Evolutionary conservation across 2,329 filamentous ascomycete genomes (phyloP).

Genomic region (Moelleriella libera): DNA sequence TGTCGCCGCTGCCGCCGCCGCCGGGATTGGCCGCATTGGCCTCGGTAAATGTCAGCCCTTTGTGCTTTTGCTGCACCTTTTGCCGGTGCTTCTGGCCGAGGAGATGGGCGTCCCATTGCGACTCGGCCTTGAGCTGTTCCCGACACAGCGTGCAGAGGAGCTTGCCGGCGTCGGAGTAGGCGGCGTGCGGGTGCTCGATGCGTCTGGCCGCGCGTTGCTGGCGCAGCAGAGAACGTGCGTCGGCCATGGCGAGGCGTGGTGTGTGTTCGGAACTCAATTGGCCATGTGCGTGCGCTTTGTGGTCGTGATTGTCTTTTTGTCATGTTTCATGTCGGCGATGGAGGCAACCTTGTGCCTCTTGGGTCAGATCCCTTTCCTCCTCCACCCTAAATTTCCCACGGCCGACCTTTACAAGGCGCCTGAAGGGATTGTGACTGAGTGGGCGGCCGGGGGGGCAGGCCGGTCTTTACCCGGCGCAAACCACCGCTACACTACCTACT

Average conservation of each 20-base stretch:
- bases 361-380: too few relatives aligned
- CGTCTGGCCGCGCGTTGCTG: constrained; percentile 62
- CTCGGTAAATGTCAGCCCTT: constrained; percentile 3
- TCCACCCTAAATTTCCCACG: too few relatives aligned
- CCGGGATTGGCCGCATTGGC: neutral
- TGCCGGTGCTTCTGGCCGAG: constrained; percentile 28
- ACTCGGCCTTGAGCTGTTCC: constrained; percentile 48
- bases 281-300: neutral
- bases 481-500: neutral
- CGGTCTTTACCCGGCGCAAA: constrained; percentile 9
- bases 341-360: too few relatives aligned
- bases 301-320: neutral
- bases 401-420: neutral
- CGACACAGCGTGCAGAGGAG: constrained; percentile 55
- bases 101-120: constrained; percentile 52
- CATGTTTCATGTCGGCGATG: too few relatives aligned
- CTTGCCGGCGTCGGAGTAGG: constrained; percentile 53
- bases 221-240: constrained; percentile 66
- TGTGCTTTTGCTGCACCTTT: constrained; percentile 8
- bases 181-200: constrained; percentile 54
- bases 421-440: neutral
- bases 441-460: neutral
- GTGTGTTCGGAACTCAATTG: neutral
- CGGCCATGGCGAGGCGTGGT: constrained; percentile 14
- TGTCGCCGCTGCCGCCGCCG: neutral